A percentile compares a stretch with the other conserved stretches of the same genome.
Conservation (phyloP, 495 filamentous ascomycete species). For the Tuber microsphaerosporum region DNA sequence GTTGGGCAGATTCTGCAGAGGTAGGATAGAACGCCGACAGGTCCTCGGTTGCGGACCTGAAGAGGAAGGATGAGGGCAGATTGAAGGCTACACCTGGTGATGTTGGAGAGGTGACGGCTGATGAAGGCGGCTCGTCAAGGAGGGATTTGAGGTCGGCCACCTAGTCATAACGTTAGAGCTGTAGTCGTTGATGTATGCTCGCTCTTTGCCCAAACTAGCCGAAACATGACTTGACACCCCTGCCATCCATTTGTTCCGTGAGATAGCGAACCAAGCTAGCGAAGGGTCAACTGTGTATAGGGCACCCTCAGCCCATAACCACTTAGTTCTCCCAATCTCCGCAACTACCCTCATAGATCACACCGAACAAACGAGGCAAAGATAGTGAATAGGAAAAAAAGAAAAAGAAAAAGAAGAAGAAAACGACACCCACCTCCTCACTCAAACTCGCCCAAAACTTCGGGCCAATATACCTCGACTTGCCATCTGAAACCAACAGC, state of each 20-base stretch:
- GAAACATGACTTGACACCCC: background rate
- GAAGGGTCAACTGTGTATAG: background rate
- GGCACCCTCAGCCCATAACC: background rate
- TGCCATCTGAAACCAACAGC: constrained; percentile 29
- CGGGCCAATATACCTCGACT: constrained; percentile 30
- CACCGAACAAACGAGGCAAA: background rate
- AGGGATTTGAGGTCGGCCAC: constrained; percentile 24
- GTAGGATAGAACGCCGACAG: constrained; percentile 20
- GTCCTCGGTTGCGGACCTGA: constrained; percentile 11
- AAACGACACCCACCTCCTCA: constrained; percentile 16
- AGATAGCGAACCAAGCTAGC: background rate
- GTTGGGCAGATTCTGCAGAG: constrained; percentile 24
- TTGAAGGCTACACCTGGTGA: background rate
- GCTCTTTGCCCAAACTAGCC: background rate
- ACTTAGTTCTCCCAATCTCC: background rate
- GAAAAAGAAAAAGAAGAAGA: background rate
- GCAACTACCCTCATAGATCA: background rate
- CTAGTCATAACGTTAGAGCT: constrained; percentile 9
- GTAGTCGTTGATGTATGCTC: background rate
- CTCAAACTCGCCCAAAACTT: constrained; percentile 31
- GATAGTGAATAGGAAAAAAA: background rate
- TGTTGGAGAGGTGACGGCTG: background rate
- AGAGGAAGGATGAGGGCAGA: constrained; percentile 18
- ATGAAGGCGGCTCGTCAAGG: constrained; percentile 11
- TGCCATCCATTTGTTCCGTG: background rate